A percentile compares a stretch with the other conserved stretches of the same genome.
Evolutionary conservation across 2,329 filamentous ascomycete species (phyloP).

Genomic region (Fusarium sp.): DNA sequence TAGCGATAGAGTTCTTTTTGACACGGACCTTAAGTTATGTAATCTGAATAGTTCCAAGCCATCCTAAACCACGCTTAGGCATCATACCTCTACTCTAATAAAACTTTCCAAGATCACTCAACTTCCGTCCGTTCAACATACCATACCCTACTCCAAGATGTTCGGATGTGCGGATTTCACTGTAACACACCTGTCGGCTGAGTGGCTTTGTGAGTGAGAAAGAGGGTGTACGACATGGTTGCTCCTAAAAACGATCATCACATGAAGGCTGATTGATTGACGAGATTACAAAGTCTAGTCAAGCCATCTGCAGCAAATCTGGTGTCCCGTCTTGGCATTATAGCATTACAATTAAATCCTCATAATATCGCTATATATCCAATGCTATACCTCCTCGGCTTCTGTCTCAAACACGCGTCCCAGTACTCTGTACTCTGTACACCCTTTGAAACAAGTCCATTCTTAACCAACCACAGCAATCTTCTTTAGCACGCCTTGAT

Average conservation of each 20-base stretch:
- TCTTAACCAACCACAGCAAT: constrained; percentile 16
- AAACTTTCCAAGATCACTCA: no score
- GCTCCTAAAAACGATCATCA: constrained; percentile 4
- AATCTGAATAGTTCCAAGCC: no score
- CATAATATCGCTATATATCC: constrained; percentile 8
- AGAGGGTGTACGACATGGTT: constrained; percentile 36
- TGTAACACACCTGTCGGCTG: no score
- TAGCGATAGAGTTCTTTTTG: no score
- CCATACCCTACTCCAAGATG: no score
- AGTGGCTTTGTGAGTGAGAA: constrained; percentile 9
- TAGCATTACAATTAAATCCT: constrained; percentile 3
- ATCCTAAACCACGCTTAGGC: no score
- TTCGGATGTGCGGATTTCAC: no score
- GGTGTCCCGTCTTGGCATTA: constrained; percentile 28
- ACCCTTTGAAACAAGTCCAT: constrained; percentile 27
- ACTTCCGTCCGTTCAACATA: no score
- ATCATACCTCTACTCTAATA: no score
- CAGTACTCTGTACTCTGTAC: constrained; percentile 3
- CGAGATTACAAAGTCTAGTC: not conserved
- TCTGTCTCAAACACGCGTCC: constrained; percentile 7
- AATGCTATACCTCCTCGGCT: constrained; percentile 5
- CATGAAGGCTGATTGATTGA: constrained; percentile 4
- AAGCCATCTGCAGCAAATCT: constrained; percentile 19
- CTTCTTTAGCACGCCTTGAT: constrained; percentile 25
- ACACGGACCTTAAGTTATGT: no score